phyloP scores from a whole-genome alignment of 2,329 filamentous ascomycete genomes.

The Sclerotinia glacialis region DNA sequence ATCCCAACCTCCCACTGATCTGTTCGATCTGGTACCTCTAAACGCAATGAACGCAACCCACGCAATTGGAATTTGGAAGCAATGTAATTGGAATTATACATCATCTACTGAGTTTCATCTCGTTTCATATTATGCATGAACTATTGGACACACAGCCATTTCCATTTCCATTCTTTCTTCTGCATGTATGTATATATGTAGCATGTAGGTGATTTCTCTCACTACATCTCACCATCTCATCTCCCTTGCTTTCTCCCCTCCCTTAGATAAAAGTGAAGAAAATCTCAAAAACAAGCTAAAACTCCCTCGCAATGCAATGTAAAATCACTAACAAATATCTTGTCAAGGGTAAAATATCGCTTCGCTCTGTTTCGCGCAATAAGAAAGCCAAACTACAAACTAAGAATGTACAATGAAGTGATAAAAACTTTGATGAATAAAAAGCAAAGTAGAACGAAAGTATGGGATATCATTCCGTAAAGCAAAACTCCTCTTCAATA shows the following conservation, averaged over 20 bases:
- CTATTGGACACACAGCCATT: too few species aligned
- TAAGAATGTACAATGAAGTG: slow-evolving; percentile 8
- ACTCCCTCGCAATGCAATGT: slow-evolving; percentile 12
- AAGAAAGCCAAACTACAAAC: not conserved
- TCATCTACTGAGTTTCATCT: not conserved
- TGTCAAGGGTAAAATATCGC: not conserved
- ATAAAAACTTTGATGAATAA: not conserved
- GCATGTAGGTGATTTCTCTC: not conserved
- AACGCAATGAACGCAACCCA: not conserved
- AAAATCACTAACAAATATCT: not conserved
- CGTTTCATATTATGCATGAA: not conserved
- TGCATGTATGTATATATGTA: not conserved
- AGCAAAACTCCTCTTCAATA: slow-evolving; percentile 11
- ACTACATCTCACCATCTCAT: not conserved
- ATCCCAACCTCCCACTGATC: not conserved
- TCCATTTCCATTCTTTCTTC: not conserved
- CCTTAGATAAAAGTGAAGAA: not conserved
- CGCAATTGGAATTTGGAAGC: too few species aligned
- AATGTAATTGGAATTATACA: too few species aligned
- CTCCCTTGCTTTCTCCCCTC: not conserved
- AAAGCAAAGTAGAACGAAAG: slow-evolving; percentile 18
- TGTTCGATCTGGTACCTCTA: not conserved
- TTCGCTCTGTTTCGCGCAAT: not conserved
- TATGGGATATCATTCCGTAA: slow-evolving; percentile 21
- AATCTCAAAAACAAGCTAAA: not conserved